A percentile compares a stretch with the other conserved stretches of the same genome.
Conservation (phyloP, 1,284 basidiomycete genomes). For the Rugosomyces carneus region DNA sequence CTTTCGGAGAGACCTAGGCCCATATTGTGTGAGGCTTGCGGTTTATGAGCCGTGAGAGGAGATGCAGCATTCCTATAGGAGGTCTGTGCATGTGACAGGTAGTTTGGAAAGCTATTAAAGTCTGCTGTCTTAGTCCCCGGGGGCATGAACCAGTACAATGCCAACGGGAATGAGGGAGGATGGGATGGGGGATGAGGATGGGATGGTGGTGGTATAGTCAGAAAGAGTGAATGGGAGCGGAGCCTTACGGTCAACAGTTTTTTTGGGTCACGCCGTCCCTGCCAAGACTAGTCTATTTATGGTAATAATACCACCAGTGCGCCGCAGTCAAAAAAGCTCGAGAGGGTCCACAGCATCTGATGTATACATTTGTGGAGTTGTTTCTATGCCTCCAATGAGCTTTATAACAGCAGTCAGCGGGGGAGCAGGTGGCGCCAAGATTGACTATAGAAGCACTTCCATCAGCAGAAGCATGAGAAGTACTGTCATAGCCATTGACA, state of each 20-base stretch:
- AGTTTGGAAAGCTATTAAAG: conserved; percentile 4
- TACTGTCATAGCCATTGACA: too few relatives aligned
- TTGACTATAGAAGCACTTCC: background rate
- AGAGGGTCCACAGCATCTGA: too few relatives aligned
- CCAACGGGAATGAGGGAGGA: conserved; percentile 2
- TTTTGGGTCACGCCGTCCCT: conserved; percentile 1
- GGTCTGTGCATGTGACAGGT: conserved; percentile 4
- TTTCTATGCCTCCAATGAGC: background rate
- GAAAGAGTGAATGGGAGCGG: conserved; percentile 11
- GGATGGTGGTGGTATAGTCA: conserved; percentile 15
- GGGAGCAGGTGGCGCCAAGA: background rate
- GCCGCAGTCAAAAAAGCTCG: background rate
- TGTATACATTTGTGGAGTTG: too few relatives aligned
- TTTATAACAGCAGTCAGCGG: background rate
- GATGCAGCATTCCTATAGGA: background rate
- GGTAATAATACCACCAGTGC: background rate
- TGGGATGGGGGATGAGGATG: conserved; percentile 1
- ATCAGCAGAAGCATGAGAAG: background rate
- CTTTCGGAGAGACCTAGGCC: background rate
- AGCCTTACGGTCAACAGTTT: conserved; percentile 10
- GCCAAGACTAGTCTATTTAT: conserved; percentile 10
- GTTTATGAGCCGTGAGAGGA: conserved; percentile 5
- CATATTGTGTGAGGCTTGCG: conserved; percentile 1
- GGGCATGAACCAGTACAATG: conserved; percentile 21
- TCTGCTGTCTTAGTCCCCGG: conserved; percentile 17